These are phyloP conservation scores for Aspergillus ustus DNA, from an alignment of 2,329 filamentous ascomycete species.

Conservation along the genomic window DNA sequence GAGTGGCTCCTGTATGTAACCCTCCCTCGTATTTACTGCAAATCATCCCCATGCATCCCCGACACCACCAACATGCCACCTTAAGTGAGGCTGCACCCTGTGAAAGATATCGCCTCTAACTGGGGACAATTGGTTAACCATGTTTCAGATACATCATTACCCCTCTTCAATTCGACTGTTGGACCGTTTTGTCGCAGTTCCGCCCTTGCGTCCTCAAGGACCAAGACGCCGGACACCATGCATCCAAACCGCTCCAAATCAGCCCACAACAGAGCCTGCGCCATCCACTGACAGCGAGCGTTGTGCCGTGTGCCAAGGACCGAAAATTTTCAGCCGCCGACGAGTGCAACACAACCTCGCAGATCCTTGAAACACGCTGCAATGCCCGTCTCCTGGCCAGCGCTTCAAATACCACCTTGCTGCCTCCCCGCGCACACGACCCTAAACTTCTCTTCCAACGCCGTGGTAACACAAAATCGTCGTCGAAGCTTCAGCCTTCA, in stretches of 20 bases:
- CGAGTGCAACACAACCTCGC: background rate
- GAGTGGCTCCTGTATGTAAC: background rate
- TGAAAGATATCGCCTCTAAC: background rate
- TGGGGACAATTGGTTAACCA: background rate
- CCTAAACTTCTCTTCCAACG: background rate
- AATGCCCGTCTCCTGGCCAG: background rate
- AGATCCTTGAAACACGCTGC: background rate
- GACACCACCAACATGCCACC: background rate
- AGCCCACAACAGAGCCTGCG: background rate
- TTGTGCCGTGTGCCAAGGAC: slow-evolving; percentile 4
- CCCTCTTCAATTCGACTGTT: background rate
- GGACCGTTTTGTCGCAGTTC: background rate
- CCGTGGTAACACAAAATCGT: background rate
- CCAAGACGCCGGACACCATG: background rate
- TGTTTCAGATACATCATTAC: background rate
- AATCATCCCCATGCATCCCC: background rate
- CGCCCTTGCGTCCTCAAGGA: background rate
- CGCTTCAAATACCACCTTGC: background rate
- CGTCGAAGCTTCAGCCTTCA: background rate
- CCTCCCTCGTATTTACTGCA: slow-evolving; percentile 7
- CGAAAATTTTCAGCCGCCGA: background rate
- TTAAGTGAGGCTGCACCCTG: background rate
- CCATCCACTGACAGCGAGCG: background rate
- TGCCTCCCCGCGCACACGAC: background rate
- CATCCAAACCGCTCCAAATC: background rate